Base-by-base conservation (phyloP, 176 grass and related monocot genomes). In the Avena eriantha region DNA sequence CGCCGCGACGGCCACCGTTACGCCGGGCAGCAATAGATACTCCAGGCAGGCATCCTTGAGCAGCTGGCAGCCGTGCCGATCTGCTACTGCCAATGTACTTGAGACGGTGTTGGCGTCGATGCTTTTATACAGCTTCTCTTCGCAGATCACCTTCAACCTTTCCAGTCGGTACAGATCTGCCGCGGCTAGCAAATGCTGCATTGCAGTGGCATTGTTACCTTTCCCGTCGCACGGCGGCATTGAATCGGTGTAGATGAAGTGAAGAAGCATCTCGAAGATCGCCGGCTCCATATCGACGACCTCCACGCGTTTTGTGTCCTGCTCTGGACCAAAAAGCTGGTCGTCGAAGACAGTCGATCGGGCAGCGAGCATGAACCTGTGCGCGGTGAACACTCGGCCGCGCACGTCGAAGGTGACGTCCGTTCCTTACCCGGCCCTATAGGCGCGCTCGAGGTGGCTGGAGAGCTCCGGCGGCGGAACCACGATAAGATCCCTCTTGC, bases 141-240 rank as follows among this genome's bases (percentile, higher is more conserved):
- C 73, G 41, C 80, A 88, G 15, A 88, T 57, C 17, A 50, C 10
- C 36, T 47, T 83, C 16, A 88, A 64, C n/a, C 60, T 83, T 12
- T 49, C 72, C 60, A 88, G 0, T 18, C 34, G 49, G 18, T 88
- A 88, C 26, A 61, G 29, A 6, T 88, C 72, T 13, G 80, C 80
- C 12, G 80, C 80, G 3, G 57, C 58, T 0, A 88, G 73, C 72
- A 83, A 11, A 10, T 71, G 73, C 13, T 83, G 86, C 35, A 58
- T 65, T 34, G 16, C 3, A 35, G 50, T 69, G 8, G 31, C 24
- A 19, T 21, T 2, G 0, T 34, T 14, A 11, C 22, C n/a, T 1
- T 45, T 23, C 8, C 0, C 22, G 3, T 60, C 31, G n/a, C n/a
- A 60, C 0, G 9, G 22, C 1, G 78, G 78, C 21, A 76, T 4